These are phyloP conservation scores for Alternaria atra DNA, from an alignment of 2,329 filamentous ascomycete species.

Conservation along the genomic window DNA sequence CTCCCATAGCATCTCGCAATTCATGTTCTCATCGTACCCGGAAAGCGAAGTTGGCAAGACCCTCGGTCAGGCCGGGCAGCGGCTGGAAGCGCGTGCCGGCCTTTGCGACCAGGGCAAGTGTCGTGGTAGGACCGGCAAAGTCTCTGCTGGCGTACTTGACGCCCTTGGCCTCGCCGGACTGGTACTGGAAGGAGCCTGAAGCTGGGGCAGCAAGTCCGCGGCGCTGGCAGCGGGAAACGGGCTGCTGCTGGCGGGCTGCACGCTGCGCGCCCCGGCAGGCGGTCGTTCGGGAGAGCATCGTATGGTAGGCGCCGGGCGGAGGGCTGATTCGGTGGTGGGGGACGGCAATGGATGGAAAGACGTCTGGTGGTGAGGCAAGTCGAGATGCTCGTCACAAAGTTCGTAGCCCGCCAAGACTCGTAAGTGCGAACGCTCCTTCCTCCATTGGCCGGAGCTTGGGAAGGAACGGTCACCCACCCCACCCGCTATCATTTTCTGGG, in stretches of 20 bases:
- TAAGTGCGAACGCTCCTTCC: constrained; percentile 15
- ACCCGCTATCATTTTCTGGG: constrained; percentile 15
- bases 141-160: constrained; percentile 94
- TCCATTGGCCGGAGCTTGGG: constrained; percentile 17
- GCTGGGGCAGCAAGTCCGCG: constrained; percentile 73
- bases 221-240: constrained; percentile 64
- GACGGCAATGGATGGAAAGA: constrained; percentile 58
- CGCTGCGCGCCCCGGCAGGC: constrained; percentile 71
- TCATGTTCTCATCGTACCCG: constrained; percentile 69
- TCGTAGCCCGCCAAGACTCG: constrained; percentile 19
- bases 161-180: constrained; percentile 84
- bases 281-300: constrained; percentile 74
- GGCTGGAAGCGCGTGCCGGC: constrained; percentile 94
- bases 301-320: constrained; percentile 49
- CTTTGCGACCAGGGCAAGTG: constrained; percentile 90
- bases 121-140: constrained; percentile 85
- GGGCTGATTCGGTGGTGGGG: constrained; percentile 58
- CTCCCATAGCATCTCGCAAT: background rate
- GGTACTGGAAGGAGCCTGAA: constrained; percentile 83
- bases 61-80: constrained; percentile 86
- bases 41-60: constrained; percentile 95
- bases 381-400: constrained; percentile 21
- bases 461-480: constrained; percentile 18
- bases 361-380: constrained; percentile 25
- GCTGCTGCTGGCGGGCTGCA: constrained; percentile 67